Percentiles rank a stretch among this genome's conserved stretches.
Conservation (phyloP, 1,139 yeast species). For the Suhomyces atakaporum region DNA sequence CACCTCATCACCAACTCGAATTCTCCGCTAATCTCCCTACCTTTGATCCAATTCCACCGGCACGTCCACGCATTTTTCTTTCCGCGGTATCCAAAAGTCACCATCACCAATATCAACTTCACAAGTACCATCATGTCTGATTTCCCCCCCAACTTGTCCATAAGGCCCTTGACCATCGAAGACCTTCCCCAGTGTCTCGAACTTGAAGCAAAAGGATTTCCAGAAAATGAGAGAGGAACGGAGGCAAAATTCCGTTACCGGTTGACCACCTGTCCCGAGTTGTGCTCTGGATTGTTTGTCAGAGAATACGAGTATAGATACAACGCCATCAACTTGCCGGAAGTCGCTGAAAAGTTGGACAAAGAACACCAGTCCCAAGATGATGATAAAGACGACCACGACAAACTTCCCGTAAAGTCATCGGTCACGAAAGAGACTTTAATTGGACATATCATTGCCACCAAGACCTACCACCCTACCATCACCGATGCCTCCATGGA, state of each 20-base stretch:
- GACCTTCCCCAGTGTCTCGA: conserved; percentile 64
- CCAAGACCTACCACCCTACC: conserved; percentile 56
- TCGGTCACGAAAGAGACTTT: conserved; percentile 64
- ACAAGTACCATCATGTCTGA: conserved; percentile 19
- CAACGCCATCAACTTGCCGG: conserved; percentile 48
- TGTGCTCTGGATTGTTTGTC: conserved; percentile 82
- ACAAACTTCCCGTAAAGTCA: conserved; percentile 50
- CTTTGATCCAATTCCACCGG: not conserved
- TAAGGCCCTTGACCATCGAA: conserved; percentile 75
- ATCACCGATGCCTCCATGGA: conserved; percentile 73
- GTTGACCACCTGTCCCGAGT: conserved; percentile 81
- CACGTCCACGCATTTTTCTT: conserved; percentile 7
- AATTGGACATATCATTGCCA: conserved; percentile 83
- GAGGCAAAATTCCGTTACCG: conserved; percentile 67
- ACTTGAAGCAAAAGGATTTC: conserved; percentile 72
- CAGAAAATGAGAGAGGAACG: conserved; percentile 66
- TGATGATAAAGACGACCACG: conserved; percentile 31
- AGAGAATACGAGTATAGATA: conserved; percentile 58
- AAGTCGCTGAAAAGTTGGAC: conserved; percentile 40
- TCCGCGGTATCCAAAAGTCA: conserved; percentile 1
- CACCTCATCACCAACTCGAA: no score
- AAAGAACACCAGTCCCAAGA: conserved; percentile 27
- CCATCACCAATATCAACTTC: not conserved
- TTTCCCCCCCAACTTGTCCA: conserved; percentile 64
- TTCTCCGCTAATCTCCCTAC: no score